These are phyloP conservation scores for Hygrocybe punicea DNA, from an alignment of 768 basidiomycete species.

Conservation along the genomic window DNA sequence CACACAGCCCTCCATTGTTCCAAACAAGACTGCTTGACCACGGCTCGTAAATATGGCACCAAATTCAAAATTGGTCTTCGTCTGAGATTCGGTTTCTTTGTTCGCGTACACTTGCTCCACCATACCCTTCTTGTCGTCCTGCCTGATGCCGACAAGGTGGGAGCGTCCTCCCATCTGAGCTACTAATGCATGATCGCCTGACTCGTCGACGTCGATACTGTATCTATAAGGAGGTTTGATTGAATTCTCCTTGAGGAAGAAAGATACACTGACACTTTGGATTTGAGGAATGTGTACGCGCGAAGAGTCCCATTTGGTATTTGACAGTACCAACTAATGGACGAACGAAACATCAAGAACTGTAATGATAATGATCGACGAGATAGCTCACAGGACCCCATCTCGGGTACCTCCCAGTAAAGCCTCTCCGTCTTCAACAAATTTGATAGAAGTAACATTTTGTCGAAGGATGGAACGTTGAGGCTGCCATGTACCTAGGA, in stretches of 20 bases:
- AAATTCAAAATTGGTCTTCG: constrained; percentile 35
- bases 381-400: constrained; percentile 54
- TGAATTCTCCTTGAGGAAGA: neutral
- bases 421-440: constrained; percentile 60
- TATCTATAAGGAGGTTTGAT: neutral
- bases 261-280: constrained; percentile 49
- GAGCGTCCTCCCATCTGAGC: constrained; percentile 50
- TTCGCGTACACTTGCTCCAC: constrained; percentile 52
- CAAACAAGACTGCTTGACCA: constrained; percentile 57
- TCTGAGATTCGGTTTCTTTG: constrained; percentile 38
- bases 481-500: constrained; percentile 56
- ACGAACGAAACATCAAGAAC: constrained; percentile 7
- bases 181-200: constrained; percentile 51
- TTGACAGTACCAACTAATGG: constrained; percentile 60
- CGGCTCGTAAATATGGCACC: constrained; percentile 53
- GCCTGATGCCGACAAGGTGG: constrained; percentile 49
- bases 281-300: constrained; percentile 55
- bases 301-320: constrained; percentile 64
- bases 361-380: neutral
- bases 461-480: constrained; percentile 63
- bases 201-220: constrained; percentile 47
- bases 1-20: constrained; percentile 50
- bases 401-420: constrained; percentile 68
- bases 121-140: constrained; percentile 48
- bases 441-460: constrained; percentile 61